Evolutionary conservation across 805 yeast genomes (phyloP).

Genomic region (Kodamaea jinghongensis): DNA sequence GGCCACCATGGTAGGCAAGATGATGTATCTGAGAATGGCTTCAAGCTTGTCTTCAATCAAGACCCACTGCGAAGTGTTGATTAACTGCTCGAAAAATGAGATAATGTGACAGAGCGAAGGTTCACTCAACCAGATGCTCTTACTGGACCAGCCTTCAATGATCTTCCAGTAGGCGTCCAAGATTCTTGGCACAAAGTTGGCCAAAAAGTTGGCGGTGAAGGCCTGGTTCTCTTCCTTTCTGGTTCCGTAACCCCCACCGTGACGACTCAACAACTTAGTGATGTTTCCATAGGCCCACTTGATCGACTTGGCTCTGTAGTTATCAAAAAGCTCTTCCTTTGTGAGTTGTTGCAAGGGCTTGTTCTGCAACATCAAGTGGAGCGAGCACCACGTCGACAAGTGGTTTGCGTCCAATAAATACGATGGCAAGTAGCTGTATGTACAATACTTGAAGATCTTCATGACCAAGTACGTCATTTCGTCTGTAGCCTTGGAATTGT

Average conservation of each 20-base stretch:
- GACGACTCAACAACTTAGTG: conserved; percentile 39
- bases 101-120: conserved; percentile 41
- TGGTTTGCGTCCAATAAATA: conserved; percentile 35
- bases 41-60: conserved; percentile 38
- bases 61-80: conserved; percentile 39
- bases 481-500: conserved; percentile 21
- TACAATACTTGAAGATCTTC: conserved; percentile 41
- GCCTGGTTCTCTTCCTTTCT: conserved; percentile 23
- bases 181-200: conserved; percentile 42
- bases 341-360: conserved; percentile 37
- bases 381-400: conserved; percentile 42
- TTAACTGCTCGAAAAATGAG: conserved; percentile 40
- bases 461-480: conserved; percentile 40
- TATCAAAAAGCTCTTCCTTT: conserved; percentile 29
- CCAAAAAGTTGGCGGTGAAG: conserved; percentile 33
- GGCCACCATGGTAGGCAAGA: conserved; percentile 42
- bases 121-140: conserved; percentile 40
- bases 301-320: conserved; percentile 34
- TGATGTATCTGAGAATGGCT: conserved; percentile 38
- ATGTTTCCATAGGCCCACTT: conserved; percentile 47
- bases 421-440: conserved; percentile 36
- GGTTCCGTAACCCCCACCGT: conserved; percentile 43
- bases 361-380: conserved; percentile 36
- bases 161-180: conserved; percentile 42
- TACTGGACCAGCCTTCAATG: conserved; percentile 40